Evolutionary conservation across 2,329 filamentous ascomycete genomes (phyloP).

Genomic region (Pleoardoris graminearum): DNA sequence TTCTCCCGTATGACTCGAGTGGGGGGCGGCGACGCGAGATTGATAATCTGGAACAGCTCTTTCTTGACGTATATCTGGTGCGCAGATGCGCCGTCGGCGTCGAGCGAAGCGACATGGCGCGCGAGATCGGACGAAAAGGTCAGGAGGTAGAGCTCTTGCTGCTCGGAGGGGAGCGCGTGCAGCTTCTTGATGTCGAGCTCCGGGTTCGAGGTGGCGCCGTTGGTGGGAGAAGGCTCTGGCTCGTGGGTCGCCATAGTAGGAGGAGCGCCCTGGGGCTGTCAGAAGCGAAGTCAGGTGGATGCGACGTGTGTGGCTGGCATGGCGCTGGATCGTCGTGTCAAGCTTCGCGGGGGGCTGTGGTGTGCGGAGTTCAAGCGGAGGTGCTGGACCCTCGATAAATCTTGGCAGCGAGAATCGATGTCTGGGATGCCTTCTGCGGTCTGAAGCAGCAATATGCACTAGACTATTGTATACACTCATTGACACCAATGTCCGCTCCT

Average conservation of each 20-base stretch:
- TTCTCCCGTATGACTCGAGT: conserved; percentile 90
- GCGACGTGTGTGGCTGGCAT: conserved; percentile 23
- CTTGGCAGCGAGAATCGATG: conserved; percentile 1
- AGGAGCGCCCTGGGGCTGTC: conserved; percentile 16
- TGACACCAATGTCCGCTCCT: conserved; percentile 25
- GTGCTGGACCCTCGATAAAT: not conserved
- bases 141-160: conserved; percentile 92
- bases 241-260: conserved; percentile 34
- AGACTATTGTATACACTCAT: not conserved
- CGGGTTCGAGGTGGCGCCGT: conserved; percentile 56
- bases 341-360: conserved; percentile 4
- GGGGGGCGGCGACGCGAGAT: conserved; percentile 76
- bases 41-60: conserved; percentile 91
- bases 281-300: conserved; percentile 6
- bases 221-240: conserved; percentile 38
- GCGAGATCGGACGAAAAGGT: conserved; percentile 83
- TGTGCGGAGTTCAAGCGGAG: conserved; percentile 9
- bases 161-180: conserved; percentile 84
- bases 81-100: conserved; percentile 77
- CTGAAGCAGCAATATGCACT: too few species aligned
- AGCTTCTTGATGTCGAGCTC: conserved; percentile 91
- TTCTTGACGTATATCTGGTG: conserved; percentile 93
- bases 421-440: not conserved
- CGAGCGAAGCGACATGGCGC: conserved; percentile 75
- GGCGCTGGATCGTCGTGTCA: conserved; percentile 10